Evolutionary conservation across 495 filamentous ascomycete genomes (phyloP).

Genomic region (Aspergillus ostianus): DNA sequence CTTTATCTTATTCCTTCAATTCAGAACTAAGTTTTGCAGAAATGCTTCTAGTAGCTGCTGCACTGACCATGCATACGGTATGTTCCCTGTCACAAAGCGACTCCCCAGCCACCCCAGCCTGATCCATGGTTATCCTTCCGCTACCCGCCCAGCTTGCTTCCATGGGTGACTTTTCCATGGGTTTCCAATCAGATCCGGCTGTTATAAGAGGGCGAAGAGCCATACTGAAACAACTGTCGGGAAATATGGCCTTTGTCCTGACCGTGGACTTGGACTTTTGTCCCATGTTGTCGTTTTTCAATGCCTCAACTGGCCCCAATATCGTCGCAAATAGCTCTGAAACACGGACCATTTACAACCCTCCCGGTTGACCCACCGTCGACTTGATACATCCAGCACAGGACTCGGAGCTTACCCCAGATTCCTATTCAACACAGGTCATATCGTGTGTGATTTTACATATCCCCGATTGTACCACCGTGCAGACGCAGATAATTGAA

Average conservation of each 20-base stretch:
- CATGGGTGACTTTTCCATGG: not conserved
- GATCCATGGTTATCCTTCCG: not conserved
- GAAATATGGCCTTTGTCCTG: no score
- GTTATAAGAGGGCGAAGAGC: not conserved
- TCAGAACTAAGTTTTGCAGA: no score
- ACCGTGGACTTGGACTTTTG: not conserved
- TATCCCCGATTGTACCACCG: not conserved
- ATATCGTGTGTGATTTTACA: not conserved
- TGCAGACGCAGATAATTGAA: not conserved
- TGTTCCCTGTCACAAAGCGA: not conserved
- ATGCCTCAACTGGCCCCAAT: not conserved
- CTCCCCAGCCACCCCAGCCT: not conserved
- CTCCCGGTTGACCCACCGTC: not conserved
- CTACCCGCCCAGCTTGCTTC: not conserved
- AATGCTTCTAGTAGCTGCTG: not conserved
- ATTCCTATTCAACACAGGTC: not conserved
- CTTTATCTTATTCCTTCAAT: not conserved
- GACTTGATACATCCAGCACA: not conserved
- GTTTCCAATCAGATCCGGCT: slow-evolving; percentile 4
- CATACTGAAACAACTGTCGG: not conserved
- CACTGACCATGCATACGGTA: not conserved
- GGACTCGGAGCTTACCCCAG: not conserved
- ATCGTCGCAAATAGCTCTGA: not conserved
- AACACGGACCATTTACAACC: not conserved
- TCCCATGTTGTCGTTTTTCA: not conserved